Evolutionary conservation across 129 eudicot species (phyloP).

Genomic region (Centella asiatica): DNA sequence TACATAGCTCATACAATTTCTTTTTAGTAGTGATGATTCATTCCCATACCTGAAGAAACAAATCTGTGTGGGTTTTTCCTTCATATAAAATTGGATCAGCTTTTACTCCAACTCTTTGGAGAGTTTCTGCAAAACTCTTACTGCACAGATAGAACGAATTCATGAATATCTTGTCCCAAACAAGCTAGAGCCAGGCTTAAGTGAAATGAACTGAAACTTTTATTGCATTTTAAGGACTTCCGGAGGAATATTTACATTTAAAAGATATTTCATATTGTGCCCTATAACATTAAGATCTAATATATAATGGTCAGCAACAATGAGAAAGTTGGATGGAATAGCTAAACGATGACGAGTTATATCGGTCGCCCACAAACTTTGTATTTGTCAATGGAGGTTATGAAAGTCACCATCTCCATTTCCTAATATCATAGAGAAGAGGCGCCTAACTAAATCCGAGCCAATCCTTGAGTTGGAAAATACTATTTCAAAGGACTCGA

Average conservation of each 20-base stretch:
- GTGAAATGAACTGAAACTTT: not conserved
- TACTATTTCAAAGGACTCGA: no score
- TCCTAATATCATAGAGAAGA: no score
- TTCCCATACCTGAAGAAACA: constrained; percentile 77
- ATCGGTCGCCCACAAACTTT: not conserved
- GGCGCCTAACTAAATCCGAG: no score
- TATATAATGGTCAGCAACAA: not conserved
- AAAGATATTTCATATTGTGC: not conserved
- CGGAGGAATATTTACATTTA: not conserved
- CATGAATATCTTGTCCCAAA: not conserved
- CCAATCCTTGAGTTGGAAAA: no score
- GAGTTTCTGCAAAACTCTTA: constrained; percentile 66
- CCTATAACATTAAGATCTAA: not conserved
- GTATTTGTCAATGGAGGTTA: not conserved
- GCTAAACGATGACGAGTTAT: not conserved
- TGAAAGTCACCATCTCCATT: no score
- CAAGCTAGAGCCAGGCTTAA: not conserved
- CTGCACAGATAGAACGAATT: constrained; percentile 27
- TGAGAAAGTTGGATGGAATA: not conserved
- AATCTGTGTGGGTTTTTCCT: constrained; percentile 91
- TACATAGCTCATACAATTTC: no score
- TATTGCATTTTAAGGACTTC: not conserved
- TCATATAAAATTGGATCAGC: constrained; percentile 70
- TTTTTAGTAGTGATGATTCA: no score
- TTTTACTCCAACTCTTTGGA: constrained; percentile 62